Evolutionary conservation across 139 green algal genomes (phyloP).

Genomic region (Chlorella ohadii): DNA sequence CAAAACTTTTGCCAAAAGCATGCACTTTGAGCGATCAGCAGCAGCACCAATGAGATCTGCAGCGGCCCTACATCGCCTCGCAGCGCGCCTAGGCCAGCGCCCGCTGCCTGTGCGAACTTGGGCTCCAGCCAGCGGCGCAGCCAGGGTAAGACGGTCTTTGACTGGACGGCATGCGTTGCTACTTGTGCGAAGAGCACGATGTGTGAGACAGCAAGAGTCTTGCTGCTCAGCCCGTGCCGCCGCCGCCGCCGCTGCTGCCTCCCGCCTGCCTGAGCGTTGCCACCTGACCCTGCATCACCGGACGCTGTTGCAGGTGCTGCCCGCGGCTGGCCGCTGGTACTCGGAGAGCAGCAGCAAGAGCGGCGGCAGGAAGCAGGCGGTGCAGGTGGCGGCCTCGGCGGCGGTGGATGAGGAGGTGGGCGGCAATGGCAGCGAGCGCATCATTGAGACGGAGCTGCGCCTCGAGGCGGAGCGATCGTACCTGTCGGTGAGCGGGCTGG

Average conservation of each 20-base stretch:
- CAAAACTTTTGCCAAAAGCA: too few relatives aligned
- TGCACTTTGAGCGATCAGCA: too few relatives aligned
- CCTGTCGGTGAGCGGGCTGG: constrained; percentile 45
- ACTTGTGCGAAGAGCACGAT: background rate
- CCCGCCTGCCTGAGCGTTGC: background rate
- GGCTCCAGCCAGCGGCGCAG: too few relatives aligned
- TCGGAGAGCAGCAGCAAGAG: background rate
- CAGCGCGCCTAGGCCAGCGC: background rate
- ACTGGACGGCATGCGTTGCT: too few relatives aligned
- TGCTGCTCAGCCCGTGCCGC: too few relatives aligned
- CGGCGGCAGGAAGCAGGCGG: background rate
- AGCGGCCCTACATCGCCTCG: background rate
- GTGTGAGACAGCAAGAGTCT: background rate
- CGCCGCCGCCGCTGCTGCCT: background rate
- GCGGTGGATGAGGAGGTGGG: background rate
- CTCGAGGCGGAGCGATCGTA: constrained; percentile 66
- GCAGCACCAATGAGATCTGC: background rate
- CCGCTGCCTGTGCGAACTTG: background rate
- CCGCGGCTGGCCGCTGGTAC: background rate
- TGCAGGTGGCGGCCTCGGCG: background rate
- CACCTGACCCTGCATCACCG: background rate
- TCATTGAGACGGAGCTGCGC: constrained; percentile 61
- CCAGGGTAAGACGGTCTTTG: too few relatives aligned
- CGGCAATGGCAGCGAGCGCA: constrained; percentile 22
- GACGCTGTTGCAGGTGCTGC: background rate